These are phyloP conservation scores for Hypoxylon sp. DNA, from an alignment of 2,329 filamentous ascomycete species.

Conservation along the genomic window DNA sequence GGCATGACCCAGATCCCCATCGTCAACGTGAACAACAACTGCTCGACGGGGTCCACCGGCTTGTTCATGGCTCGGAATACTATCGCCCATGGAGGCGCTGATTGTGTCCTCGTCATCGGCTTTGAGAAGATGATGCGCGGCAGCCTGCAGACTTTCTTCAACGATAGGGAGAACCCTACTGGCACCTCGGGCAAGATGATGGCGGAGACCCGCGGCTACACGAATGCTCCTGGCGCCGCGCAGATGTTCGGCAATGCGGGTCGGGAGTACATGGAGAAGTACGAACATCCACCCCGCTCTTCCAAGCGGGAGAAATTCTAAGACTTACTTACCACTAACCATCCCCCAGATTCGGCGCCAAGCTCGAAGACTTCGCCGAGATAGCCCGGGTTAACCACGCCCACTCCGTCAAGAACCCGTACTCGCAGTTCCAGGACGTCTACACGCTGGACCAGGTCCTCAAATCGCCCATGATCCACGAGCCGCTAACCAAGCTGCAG, in stretches of 20 bases:
- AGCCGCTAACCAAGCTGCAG: constrained; percentile 95
- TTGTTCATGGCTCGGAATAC: constrained; percentile 86
- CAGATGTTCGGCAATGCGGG: constrained; percentile 98
- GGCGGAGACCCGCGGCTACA: constrained; percentile 83
- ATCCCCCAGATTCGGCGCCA: constrained; percentile 80
- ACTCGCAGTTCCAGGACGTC: constrained; percentile 96
- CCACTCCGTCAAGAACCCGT: constrained; percentile 92
- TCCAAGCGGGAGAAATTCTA: background rate
- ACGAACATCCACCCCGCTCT: constrained; percentile 50
- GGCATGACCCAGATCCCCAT: constrained; percentile 97
- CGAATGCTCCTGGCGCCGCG: constrained; percentile 86
- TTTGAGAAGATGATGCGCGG: constrained; percentile 99
- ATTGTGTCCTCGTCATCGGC: constrained; percentile 91
- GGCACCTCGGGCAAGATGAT: constrained; percentile 83
- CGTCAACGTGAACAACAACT: constrained; percentile 99
- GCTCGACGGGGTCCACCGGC: constrained; percentile 93
- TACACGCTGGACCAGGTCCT: constrained; percentile 90
- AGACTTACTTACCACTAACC: constrained; percentile 36
- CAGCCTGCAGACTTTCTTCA: constrained; percentile 85
- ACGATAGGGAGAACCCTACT: constrained; percentile 86
- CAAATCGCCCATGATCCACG: constrained; percentile 81
- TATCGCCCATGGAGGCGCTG: constrained; percentile 83
- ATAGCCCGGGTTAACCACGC: constrained; percentile 94
- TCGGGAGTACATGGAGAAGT: constrained; percentile 95
- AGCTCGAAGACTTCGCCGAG: constrained; percentile 89